Evolutionary conservation across 2,329 filamentous ascomycete genomes (phyloP).

Genomic region (Aciculosporium take): DNA sequence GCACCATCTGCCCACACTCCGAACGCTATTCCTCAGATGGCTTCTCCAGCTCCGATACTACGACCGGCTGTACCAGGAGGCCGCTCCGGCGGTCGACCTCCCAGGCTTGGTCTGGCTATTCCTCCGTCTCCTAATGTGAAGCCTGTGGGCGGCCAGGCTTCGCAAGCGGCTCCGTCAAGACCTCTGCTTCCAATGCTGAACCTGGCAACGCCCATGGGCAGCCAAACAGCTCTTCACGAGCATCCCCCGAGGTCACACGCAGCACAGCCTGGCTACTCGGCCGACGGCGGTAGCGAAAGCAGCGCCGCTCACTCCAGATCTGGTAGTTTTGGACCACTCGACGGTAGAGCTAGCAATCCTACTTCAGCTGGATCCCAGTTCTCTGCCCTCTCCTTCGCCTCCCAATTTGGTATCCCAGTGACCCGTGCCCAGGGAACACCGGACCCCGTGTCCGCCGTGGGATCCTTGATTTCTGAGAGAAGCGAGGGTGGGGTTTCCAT

Average conservation of each 20-base stretch:
- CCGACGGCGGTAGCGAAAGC: conserved; percentile 65
- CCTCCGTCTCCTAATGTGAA: conserved; percentile 74
- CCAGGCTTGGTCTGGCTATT: conserved; percentile 77
- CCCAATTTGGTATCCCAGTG: conserved; percentile 53
- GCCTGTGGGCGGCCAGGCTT: conserved; percentile 45
- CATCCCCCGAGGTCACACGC: conserved; percentile 37
- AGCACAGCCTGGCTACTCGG: conserved; percentile 47
- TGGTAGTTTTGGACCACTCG: conserved; percentile 66
- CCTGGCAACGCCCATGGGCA: conserved; percentile 79
- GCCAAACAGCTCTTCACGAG: conserved; percentile 57
- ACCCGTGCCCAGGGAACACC: conserved; percentile 53
- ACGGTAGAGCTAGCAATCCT: conserved; percentile 65
- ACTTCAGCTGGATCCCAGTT: conserved; percentile 80
- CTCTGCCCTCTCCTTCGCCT: conserved; percentile 68
- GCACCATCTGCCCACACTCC: conserved; percentile 18
- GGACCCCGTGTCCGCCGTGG: conserved; percentile 79
- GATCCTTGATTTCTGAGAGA: conserved; percentile 68
- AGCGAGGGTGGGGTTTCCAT: conserved; percentile 62
- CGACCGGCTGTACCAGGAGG: conserved; percentile 67
- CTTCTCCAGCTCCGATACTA: conserved; percentile 65
- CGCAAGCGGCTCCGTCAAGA: conserved; percentile 20
- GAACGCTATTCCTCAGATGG: conserved; percentile 44
- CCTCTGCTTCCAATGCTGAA: conserved; percentile 64
- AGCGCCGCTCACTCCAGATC: conserved; percentile 68
- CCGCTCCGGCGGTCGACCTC: conserved; percentile 50